Conservation (phyloP, 2,329 filamentous ascomycete species). For the Trichophyton schoenleinii region DNA sequence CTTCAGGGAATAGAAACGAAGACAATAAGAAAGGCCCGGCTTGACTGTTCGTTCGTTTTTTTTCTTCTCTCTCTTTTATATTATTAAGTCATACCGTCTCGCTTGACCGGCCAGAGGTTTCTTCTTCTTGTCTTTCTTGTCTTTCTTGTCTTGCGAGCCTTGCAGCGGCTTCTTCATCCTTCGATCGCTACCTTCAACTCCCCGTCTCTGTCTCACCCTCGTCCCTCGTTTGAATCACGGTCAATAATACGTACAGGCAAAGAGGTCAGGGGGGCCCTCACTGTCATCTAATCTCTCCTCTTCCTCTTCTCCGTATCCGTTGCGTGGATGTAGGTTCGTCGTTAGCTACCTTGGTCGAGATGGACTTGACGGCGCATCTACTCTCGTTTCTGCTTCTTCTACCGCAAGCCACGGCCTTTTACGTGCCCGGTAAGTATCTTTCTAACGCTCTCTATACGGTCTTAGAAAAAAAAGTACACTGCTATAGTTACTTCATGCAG, state of each 20-base stretch:
- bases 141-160: too few relatives aligned
- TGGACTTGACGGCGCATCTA: background rate
- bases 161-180: too few relatives aligned
- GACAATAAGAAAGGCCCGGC: too few relatives aligned
- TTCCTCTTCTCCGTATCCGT: background rate
- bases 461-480: background rate
- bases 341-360: background rate
- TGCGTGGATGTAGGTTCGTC: background rate
- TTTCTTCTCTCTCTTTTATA: too few relatives aligned
- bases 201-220: too few relatives aligned
- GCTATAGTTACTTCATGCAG: background rate
- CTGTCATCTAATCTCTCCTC: background rate
- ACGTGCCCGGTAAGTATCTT: constrained; percentile 61
- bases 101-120: too few relatives aligned
- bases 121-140: too few relatives aligned
- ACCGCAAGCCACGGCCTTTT: constrained; percentile 55
- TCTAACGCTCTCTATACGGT: background rate
- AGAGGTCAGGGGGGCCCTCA: background rate
- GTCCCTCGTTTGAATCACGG: too few relatives aligned
- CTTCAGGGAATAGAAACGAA: too few relatives aligned
- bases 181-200: too few relatives aligned
- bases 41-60: too few relatives aligned
- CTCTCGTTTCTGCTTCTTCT: constrained; percentile 17
- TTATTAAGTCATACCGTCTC: too few relatives aligned
- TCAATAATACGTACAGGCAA: background rate